Conservation (phyloP, 805 yeast genomes). For the Pichia californica region DNA sequence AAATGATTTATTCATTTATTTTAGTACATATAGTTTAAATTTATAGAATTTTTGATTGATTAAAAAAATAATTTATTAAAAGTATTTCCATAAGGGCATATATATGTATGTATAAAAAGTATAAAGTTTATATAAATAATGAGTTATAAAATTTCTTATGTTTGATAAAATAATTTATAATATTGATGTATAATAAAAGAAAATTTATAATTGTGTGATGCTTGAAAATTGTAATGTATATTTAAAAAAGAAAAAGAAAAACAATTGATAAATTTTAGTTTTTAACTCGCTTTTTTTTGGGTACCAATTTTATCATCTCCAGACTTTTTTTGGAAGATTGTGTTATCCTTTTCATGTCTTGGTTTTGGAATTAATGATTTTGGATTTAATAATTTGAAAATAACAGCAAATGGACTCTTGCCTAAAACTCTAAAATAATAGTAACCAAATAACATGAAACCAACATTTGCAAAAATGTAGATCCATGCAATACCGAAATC, state of each 20-base stretch:
- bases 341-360: slow-evolving; percentile 37
- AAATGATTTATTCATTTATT: background rate
- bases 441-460: slow-evolving; percentile 15
- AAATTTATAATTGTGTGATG: too few species aligned
- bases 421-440: slow-evolving; percentile 17
- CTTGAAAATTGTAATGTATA: too few species aligned
- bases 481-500: slow-evolving; percentile 58
- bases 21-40: too few species aligned
- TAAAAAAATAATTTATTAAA: too few species aligned
- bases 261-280: background rate
- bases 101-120: too few species aligned
- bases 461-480: slow-evolving; percentile 44
- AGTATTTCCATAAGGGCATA: too few species aligned
- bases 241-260: background rate
- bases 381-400: slow-evolving; percentile 15
- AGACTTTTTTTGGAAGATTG: slow-evolving; percentile 29
- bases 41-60: too few species aligned
- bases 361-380: slow-evolving; percentile 24
- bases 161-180: too few species aligned
- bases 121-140: too few species aligned
- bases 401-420: slow-evolving; percentile 2
- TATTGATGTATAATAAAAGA: too few species aligned
- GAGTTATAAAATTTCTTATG: too few species aligned
- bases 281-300: too few species aligned
- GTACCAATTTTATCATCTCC: slow-evolving; percentile 27